Base-by-base conservation (phyloP, 129 eudicot species). In the Escallonia rubra region DNA sequence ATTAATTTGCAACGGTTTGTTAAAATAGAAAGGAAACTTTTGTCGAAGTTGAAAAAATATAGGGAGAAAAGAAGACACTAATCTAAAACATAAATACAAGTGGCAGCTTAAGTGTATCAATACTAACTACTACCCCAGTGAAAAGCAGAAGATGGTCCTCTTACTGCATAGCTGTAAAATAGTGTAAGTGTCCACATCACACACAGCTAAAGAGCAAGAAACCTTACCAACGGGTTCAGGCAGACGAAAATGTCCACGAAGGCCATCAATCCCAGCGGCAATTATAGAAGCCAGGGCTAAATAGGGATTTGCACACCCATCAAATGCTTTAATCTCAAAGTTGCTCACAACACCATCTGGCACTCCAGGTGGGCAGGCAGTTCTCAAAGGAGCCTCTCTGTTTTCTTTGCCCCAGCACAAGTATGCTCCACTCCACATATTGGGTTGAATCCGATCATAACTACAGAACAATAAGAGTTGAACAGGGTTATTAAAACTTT, bases 341-440 rank as follows among this genome's bases (percentile, higher is more conserved):
- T 94, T 89, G 97, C 97, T 94, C 41, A 90, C 96, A 12, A 76
- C 45, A 65, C 96, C 99, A 77, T 83, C 82, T 55, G 87, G 80
- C 66, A 91, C 72, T 56, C 96, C 98, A 45, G 98, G 98, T 73
- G 98, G 98, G 65, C 92, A 84, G 50, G 99, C 86, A 43, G 97
- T 84, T 81, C 99, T 82, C 8, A 94, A 4, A 40, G 99, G 96
- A 82, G 97, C 97, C 80, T 89, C 99, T 74, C 77, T 79, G 78
- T 94, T 94, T 68, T 94, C 99, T 76, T 81, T 83, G 52, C 99
- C 99, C 99, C 99, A 94, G 73, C 96, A 89, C 64, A 71, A 80
- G 80, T 94, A 90, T 61, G 99, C 99, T 72, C 97, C 99, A 75
- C 97, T 94, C 96, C 99, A 90, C 38, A 82, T 94, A 76, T 87